These are phyloP conservation scores for Spathaspora boniae DNA, from an alignment of 805 yeast species.

Conservation along the genomic window DNA sequence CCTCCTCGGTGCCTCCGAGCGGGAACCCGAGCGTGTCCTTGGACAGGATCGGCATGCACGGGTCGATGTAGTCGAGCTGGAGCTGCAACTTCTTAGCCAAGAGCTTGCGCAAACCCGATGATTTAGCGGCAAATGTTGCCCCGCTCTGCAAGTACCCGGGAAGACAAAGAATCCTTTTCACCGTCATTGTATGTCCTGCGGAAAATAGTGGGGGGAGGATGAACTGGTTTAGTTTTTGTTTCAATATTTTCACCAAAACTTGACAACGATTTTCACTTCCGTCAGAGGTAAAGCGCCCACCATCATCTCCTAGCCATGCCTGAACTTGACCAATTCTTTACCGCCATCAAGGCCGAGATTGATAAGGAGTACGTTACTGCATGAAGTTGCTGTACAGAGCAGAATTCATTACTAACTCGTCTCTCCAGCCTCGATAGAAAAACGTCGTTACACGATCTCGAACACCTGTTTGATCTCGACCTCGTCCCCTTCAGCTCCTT, in stretches of 20 bases:
- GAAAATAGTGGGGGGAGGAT: too few relatives aligned
- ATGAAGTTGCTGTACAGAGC: background rate
- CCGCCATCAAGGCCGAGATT: slow-evolving; percentile 9
- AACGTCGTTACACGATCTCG: slow-evolving; percentile 8
- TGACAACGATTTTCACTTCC: background rate
- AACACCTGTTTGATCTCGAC: slow-evolving; percentile 9
- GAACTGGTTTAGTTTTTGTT: too few relatives aligned
- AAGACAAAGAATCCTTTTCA: slow-evolving; percentile 15
- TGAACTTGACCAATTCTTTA: slow-evolving; percentile 6
- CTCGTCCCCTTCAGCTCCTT: slow-evolving; percentile 4
- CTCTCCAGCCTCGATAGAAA: slow-evolving; percentile 4
- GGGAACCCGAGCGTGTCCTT: slow-evolving; percentile 28
- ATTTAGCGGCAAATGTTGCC: slow-evolving; percentile 27
- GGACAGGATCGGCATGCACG: slow-evolving; percentile 22
- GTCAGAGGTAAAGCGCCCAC: too few relatives aligned
- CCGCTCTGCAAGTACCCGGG: slow-evolving; percentile 41
- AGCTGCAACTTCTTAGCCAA: slow-evolving; percentile 23
- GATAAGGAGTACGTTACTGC: slow-evolving; percentile 11
- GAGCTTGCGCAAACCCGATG: slow-evolving; percentile 27
- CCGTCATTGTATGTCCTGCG: background rate
- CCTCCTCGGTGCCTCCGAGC: slow-evolving; percentile 22
- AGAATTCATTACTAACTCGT: background rate
- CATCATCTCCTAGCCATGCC: background rate
- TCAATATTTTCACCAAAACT: too few relatives aligned
- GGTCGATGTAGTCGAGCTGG: slow-evolving; percentile 33